A percentile compares a stretch with the other conserved stretches of the same genome.
These are phyloP conservation scores for Peniophora sp. DNA, from an alignment of 1,284 basidiomycete species.

Conservation along the genomic window DNA sequence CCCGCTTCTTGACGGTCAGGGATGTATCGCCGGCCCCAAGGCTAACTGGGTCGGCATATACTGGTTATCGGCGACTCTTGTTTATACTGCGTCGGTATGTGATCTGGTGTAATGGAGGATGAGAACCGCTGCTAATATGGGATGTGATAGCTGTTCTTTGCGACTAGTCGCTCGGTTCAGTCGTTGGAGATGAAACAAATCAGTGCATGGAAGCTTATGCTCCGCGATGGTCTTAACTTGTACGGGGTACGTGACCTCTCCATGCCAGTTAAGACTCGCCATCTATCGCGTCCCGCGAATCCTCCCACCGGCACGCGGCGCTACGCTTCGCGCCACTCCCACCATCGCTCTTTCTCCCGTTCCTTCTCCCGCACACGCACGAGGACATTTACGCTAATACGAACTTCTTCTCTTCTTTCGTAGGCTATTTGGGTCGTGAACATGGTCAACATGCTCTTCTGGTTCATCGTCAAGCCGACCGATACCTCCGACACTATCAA, in stretches of 20 bases:
- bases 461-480: constrained; percentile 69
- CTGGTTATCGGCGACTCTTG: constrained; percentile 66
- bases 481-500: constrained; percentile 56
- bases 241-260: constrained; percentile 47
- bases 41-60: constrained; percentile 75
- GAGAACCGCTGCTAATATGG: background rate
- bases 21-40: constrained; percentile 76
- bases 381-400: no score
- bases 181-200: constrained; percentile 54
- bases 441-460: constrained; percentile 72
- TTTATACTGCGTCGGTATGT: constrained; percentile 59
- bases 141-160: constrained; percentile 46
- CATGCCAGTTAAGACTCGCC: no score
- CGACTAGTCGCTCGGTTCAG: constrained; percentile 52
- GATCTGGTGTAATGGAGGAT: no score
- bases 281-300: no score
- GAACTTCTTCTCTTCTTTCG: background rate
- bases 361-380: background rate
- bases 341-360: no score
- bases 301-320: no score
- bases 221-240: constrained; percentile 77
- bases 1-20: constrained; percentile 60
- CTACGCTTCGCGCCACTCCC: no score
- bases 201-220: constrained; percentile 74
- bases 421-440: constrained; percentile 70